These are phyloP conservation scores for Aspergillus nanangensis DNA, from an alignment of 495 filamentous ascomycete genomes.

Conservation along the genomic window DNA sequence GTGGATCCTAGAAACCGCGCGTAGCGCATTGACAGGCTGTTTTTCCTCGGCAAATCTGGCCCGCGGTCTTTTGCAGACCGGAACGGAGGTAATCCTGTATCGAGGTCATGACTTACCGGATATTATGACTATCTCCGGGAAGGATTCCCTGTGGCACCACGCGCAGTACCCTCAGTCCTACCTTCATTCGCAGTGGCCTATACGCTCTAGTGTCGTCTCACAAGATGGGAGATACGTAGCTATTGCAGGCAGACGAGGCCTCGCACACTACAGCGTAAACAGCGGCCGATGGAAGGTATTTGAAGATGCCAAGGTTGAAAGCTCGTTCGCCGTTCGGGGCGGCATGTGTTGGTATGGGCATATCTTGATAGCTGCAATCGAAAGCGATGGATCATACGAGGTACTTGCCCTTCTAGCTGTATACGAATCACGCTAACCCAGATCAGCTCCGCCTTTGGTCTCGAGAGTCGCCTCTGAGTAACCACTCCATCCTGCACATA, in stretches of 20 bases:
- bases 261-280: slow-evolving; percentile 93
- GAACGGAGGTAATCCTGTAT: slow-evolving; percentile 81
- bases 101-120: slow-evolving; percentile 88
- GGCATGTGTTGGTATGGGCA: slow-evolving; percentile 99
- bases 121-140: slow-evolving; percentile 85
- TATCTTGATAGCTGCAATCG: slow-evolving; percentile 89
- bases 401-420: no score
- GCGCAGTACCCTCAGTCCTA: slow-evolving; percentile 82
- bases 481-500: slow-evolving; percentile 62
- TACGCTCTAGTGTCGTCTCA: slow-evolving; percentile 79
- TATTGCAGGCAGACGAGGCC: slow-evolving; percentile 83
- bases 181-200: slow-evolving; percentile 86
- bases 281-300: slow-evolving; percentile 97
- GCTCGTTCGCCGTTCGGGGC: slow-evolving; percentile 85
- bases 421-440: slow-evolving; percentile 7
- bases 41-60: slow-evolving; percentile 87
- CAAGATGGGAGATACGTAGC: slow-evolving; percentile 92
- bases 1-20: slow-evolving; percentile 87
- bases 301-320: slow-evolving; percentile 72
- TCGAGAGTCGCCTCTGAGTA: slow-evolving; percentile 75
- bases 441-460: slow-evolving; percentile 80
- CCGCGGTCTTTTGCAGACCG: slow-evolving; percentile 81
- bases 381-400: slow-evolving; percentile 77
- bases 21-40: slow-evolving; percentile 84
- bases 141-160: slow-evolving; percentile 88